These are phyloP conservation scores for Pleurozium schreberi DNA, from an alignment of 225 moss, liverwort and hornwort genomes.

Conservation along the genomic window DNA sequence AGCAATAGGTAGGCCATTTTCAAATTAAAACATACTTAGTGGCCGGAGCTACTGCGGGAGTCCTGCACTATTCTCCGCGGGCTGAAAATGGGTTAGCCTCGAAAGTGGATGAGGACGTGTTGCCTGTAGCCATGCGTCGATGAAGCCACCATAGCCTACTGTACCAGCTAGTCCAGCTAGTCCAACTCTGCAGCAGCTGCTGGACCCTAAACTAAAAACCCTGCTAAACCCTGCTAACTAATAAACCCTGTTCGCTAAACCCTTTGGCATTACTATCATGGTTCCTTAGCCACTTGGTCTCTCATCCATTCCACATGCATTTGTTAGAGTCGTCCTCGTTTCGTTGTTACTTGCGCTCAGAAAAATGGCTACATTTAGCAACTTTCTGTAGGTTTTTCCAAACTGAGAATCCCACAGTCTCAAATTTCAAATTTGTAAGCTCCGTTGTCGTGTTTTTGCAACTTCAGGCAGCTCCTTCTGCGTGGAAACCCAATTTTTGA, in stretches of 20 bases:
- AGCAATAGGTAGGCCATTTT: background rate
- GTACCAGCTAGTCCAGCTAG: background rate
- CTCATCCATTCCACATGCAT: background rate
- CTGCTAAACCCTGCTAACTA: background rate
- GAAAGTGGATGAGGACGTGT: background rate
- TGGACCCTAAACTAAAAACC: background rate
- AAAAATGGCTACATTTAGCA: background rate
- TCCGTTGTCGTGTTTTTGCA: too few relatives aligned
- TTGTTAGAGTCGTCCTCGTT: background rate
- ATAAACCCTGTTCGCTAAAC: too few relatives aligned
- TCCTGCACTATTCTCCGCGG: background rate
- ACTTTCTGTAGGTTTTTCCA: too few relatives aligned
- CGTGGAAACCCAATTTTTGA: background rate
- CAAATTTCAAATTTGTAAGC: too few relatives aligned
- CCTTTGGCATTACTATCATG: background rate
- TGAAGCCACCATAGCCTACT: background rate
- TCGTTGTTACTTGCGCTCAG: background rate
- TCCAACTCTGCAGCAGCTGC: background rate
- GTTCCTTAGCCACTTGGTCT: background rate
- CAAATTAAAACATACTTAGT: background rate
- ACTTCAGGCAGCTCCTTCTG: too few relatives aligned
- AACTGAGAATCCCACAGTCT: background rate
- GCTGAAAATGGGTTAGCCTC: background rate
- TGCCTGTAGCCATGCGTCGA: background rate
- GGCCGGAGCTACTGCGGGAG: background rate